Evolutionary conservation across 176 grass and related monocot genomes (phyloP).

Genomic region (Elaeis guineensis): DNA sequence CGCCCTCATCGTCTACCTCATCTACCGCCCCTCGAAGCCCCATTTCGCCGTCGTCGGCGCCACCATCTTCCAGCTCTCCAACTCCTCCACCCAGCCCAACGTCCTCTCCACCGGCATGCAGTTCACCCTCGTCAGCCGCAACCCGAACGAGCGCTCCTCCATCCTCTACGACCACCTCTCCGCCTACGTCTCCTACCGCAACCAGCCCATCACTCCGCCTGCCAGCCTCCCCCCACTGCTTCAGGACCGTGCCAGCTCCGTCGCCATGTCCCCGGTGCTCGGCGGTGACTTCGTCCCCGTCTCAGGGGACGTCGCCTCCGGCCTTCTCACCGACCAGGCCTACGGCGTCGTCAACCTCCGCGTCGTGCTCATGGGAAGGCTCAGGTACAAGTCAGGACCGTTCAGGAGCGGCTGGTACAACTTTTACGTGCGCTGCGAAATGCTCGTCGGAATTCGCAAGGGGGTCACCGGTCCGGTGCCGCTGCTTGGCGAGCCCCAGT

Average conservation of each 20-base stretch:
- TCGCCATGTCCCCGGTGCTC: conserved; percentile 36
- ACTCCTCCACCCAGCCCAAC: conserved; percentile 6
- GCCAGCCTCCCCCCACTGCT: conserved; percentile 26
- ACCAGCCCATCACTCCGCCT: conserved; percentile 40
- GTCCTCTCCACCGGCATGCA: conserved; percentile 34
- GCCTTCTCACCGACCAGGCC: conserved; percentile 35
- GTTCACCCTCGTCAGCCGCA: conserved; percentile 61
- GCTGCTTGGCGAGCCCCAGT: conserved; percentile 54
- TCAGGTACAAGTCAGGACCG: conserved; percentile 53
- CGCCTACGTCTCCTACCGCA: conserved; percentile 42
- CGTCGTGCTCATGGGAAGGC: conserved; percentile 44
- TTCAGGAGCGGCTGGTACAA: conserved; percentile 46
- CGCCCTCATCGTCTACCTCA: conserved; percentile 34
- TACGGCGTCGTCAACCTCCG: conserved; percentile 42
- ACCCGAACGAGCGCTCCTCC: conserved; percentile 51
- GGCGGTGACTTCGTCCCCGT: conserved; percentile 39
- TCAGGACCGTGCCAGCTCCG: conserved; percentile 39
- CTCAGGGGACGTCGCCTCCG: conserved; percentile 30
- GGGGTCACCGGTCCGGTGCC: conserved; percentile 33
- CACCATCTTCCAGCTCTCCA: conserved; percentile 36
- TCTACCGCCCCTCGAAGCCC: conserved; percentile 53
- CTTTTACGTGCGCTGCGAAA: conserved; percentile 55
- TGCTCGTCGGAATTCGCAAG: conserved; percentile 23
- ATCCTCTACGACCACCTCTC: conserved; percentile 45
- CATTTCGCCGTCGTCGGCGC: conserved; percentile 34